Evolutionary conservation across 352 stramenopile species (phyloP), one percentile per base, ranked within the genome.

Genomic region (Thalassiosira livingstoniorum): DNA sequence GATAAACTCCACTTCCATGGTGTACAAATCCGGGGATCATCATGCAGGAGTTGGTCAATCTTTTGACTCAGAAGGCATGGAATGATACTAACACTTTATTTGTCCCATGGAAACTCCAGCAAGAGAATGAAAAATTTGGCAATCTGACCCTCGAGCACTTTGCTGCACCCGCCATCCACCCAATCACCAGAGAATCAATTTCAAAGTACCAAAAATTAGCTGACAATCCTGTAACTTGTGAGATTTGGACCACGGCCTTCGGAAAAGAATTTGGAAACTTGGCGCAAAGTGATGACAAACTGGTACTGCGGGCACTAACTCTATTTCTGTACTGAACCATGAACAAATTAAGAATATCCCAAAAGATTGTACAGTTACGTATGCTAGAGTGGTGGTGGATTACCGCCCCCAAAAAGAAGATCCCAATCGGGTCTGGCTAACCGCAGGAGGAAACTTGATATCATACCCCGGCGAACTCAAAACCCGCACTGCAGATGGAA

Each of bases 381-480:
- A 70, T 57, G 31, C 62, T 11, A 31, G 62, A 2, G 34, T 70
- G 3, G 62, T 70, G 4, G 62, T 70, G 2, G 62, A 70, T 70
- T 70, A 23, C 25, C 62, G 62, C 4, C 11, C 62, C 62, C 62
- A 70, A 35, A 70, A 70, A 34, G 62, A 70, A 21, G 43, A 70
- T 57, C 62, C 62, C 62, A 57, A 70, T 55, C 5, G 62, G 4
- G 62, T 70, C 3, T 21, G 31, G 2, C 54, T 70, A 18, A 70
- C 62, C n/a, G 62, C 34, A 23, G 62, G 62, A 23, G 62, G 62
- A 23, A 70, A 70, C 43, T 32, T 70, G 5, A 70, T 70, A 18
- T 21, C 54, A 21, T 70, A 70, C 34, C 62, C 62, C 21, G 37
- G 4, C 29, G 62, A 70, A 45, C 31, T 70, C 3, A 70, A 25